phyloP scores from a whole-genome alignment of 2,329 filamentous ascomycete species.

The Corinectria fuckeliana region DNA sequence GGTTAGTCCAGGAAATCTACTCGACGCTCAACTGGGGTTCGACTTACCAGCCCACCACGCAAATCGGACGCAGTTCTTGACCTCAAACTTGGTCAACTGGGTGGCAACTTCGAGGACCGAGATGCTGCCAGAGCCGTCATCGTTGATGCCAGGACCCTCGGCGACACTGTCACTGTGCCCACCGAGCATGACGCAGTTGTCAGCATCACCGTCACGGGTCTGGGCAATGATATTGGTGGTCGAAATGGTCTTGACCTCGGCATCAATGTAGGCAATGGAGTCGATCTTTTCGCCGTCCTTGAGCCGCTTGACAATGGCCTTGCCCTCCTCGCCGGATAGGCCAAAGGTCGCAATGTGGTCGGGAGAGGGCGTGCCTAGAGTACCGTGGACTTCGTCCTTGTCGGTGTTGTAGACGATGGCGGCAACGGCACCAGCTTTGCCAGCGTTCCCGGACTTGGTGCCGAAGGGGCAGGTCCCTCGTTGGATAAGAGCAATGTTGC shows the following conservation, averaged over 20 bases:
- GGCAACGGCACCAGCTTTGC: constrained; percentile 71
- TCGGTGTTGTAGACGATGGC: constrained; percentile 79
- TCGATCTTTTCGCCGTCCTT: constrained; percentile 56
- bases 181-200: constrained; percentile 71
- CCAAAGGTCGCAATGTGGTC: constrained; percentile 73
- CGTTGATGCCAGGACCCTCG: constrained; percentile 76
- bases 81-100: constrained; percentile 62
- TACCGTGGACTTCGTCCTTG: constrained; percentile 67
- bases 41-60: constrained; percentile 64
- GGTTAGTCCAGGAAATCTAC: not conserved
- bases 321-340: constrained; percentile 65
- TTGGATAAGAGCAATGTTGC: constrained; percentile 72
- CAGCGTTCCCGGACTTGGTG: constrained; percentile 71
- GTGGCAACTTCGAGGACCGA: constrained; percentile 68
- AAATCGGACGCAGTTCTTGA: constrained; percentile 71
- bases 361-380: constrained; percentile 66
- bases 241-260: constrained; percentile 58
- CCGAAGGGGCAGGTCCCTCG: constrained; percentile 77
- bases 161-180: constrained; percentile 69
- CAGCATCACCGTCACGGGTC: constrained; percentile 62
- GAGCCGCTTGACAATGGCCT: constrained; percentile 61
- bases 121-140: constrained; percentile 73
- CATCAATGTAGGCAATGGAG: constrained; percentile 65
- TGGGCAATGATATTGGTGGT: constrained; percentile 70
- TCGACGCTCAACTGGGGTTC: not conserved